phyloP scores from a whole-genome alignment of 352 stramenopile species.

The Phytophthora cryptogea region DNA sequence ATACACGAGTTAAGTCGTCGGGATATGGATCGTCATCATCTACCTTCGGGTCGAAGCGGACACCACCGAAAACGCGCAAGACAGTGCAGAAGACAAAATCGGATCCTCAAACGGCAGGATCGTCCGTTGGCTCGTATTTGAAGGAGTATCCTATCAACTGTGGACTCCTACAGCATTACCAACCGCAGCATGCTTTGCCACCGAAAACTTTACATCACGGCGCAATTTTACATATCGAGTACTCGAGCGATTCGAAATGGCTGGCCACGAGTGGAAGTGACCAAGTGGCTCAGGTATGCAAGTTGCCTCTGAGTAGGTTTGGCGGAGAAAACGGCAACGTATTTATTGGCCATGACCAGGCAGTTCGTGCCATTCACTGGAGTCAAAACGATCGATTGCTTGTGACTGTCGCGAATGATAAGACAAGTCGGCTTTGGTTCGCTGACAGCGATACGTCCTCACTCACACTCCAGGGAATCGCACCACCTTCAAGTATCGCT shows the following conservation, averaged over 20 bases:
- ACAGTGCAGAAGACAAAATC: conserved; percentile 8
- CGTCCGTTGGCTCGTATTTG: conserved; percentile 43
- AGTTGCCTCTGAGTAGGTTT: conserved; percentile 73
- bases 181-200: conserved; percentile 57
- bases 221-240: conserved; percentile 80
- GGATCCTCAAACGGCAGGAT: conserved; percentile 16
- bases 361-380: conserved; percentile 69
- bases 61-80: conserved; percentile 22
- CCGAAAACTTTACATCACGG: conserved; percentile 61
- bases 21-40: conserved; percentile 60
- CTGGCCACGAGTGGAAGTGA: conserved; percentile 72
- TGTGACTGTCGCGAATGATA: conserved; percentile 70
- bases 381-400: conserved; percentile 77
- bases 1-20: conserved; percentile 78
- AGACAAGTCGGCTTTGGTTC: conserved; percentile 74
- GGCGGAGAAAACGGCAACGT: conserved; percentile 62
- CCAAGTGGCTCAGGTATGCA: conserved; percentile 63
- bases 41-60: conserved; percentile 31
- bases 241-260: conserved; percentile 74
- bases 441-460: conserved; percentile 62
- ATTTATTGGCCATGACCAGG: conserved; percentile 70
- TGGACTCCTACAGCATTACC: conserved; percentile 58
- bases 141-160: conserved; percentile 80
- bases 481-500: conserved; percentile 34
- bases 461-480: conserved; percentile 54